These are phyloP conservation scores for Rhodomyrtus psidioides DNA, from an alignment of 441 rosid genomes.

Conservation along the genomic window DNA sequence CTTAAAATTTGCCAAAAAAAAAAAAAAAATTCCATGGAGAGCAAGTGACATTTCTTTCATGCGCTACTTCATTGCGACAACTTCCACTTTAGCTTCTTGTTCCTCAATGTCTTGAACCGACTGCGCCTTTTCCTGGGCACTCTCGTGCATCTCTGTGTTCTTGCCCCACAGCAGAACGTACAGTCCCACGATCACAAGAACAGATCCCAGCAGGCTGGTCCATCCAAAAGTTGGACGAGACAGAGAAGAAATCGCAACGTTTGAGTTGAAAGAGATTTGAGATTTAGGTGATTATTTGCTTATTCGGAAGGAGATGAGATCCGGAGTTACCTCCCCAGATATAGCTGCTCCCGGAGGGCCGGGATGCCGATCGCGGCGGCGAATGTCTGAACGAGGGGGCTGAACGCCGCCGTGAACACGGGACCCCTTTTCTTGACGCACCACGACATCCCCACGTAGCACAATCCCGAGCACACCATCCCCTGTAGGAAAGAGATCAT, in stretches of 20 bases:
- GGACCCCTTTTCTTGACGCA: slow-evolving; percentile 64
- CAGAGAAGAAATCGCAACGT: background rate
- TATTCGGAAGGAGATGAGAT: background rate
- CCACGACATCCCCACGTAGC: slow-evolving; percentile 65
- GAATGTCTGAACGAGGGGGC: slow-evolving; percentile 54
- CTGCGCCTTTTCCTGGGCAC: slow-evolving; percentile 11
- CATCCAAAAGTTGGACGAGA: background rate
- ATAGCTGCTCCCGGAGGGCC: slow-evolving; percentile 44
- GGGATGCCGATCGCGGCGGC: slow-evolving; percentile 48
- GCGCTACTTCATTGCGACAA: background rate
- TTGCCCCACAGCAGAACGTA: slow-evolving; percentile 70
- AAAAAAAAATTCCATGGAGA: background rate
- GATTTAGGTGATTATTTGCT: background rate
- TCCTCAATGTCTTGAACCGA: background rate
- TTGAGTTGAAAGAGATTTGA: background rate
- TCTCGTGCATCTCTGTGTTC: slow-evolving; percentile 35
- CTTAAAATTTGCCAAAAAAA: background rate
- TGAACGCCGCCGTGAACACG: slow-evolving; percentile 59
- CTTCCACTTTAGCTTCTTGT: slow-evolving; percentile 27
- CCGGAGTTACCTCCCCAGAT: slow-evolving; percentile 46
- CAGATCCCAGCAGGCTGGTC: slow-evolving; percentile 54
- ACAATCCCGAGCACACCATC: slow-evolving; percentile 47
- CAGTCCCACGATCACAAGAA: slow-evolving; percentile 45
- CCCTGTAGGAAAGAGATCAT: slow-evolving; percentile 27
- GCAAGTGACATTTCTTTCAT: background rate